phyloP scores from a whole-genome alignment of 2,329 filamentous ascomycete species.

The Trichophyton simii region DNA sequence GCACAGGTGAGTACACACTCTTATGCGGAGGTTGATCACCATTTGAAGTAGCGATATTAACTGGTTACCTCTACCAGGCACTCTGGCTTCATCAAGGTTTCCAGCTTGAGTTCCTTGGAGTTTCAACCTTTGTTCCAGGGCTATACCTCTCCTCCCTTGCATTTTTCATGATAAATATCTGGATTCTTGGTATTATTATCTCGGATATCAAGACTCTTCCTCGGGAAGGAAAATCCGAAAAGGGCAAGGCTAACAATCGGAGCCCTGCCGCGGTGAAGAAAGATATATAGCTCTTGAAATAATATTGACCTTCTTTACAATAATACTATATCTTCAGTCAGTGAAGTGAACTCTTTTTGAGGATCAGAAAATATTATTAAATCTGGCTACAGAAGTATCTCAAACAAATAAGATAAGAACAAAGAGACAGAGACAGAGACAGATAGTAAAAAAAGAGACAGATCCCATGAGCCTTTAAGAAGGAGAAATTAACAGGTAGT shows the following conservation, averaged over 20 bases:
- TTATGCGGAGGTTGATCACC: too few relatives aligned
- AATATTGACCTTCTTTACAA: too few relatives aligned
- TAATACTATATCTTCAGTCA: background rate
- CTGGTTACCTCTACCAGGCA: conserved; percentile 28
- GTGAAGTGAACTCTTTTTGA: background rate
- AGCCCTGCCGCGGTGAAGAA: background rate
- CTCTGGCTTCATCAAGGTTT: conserved; percentile 66
- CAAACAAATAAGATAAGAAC: background rate
- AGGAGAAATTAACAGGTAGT: background rate
- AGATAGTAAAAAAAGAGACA: background rate
- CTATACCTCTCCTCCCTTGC: conserved; percentile 61
- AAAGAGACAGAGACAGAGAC: background rate
- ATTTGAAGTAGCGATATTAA: background rate
- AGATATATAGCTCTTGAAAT: background rate
- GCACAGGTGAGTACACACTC: conserved; percentile 46
- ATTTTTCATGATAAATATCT: conserved; percentile 79
- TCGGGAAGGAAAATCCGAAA: background rate
- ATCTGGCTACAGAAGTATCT: background rate
- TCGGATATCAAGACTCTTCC: conserved; percentile 41
- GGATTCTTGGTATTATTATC: conserved; percentile 73
- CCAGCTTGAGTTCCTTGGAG: conserved; percentile 64
- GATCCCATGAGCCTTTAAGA: background rate
- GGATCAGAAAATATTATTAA: background rate
- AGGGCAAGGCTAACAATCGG: background rate
- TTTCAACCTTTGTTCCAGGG: conserved; percentile 73